Evolutionary conservation across 768 basidiomycete genomes (phyloP), one percentile per base, ranked within the genome.

Genomic region (Thelephora ganbajun): DNA sequence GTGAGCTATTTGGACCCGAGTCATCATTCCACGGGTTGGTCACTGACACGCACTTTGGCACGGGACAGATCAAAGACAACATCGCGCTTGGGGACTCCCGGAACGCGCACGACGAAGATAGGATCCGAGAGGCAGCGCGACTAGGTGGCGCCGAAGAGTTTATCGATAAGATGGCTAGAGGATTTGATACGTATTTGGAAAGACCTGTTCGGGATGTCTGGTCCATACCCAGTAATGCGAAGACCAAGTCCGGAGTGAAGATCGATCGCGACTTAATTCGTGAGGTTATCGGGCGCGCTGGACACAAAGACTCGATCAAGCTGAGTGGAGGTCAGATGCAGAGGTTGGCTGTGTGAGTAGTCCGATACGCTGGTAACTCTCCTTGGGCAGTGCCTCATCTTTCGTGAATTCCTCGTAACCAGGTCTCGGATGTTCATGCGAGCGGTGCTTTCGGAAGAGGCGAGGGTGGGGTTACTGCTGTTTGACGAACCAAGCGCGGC

Each of bases 311-410:
- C 48, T 56, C 59, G 18, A 63, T 57, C 18, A 49, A 59, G 11
- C 59, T 85, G n/a, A 81, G 79, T 46, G 84, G 84, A 2, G 84
- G 85, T 0, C 80, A 85, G 59, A 77, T 80, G 72, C 84, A 86
- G 54, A 68, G 81, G 46, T 70, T 85, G 51, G 82, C 81, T 9
- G 63, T 87, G 81, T 83, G 60, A 53, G 78, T 72, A 23, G 20
- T 7, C 34, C 26, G 26, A 9, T 30, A 4, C 26, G 9, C 4
- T n/a, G n/a, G n/a, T n/a, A n/a, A n/a, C 26, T 30, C 9, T 30
- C 26, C 26, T 30, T 30, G 5, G 4, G 9, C 5, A 30, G 26
- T 30, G 4, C 5, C 9, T 4, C 26, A 4, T 9, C 4, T 30
- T 30, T 30, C 9, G 26, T 30, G 26, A 9, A 30, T n/a, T n/a